Evolutionary conservation across 2,329 filamentous ascomycete genomes (phyloP).

Genomic region (Chaetomiaceae sp.): DNA sequence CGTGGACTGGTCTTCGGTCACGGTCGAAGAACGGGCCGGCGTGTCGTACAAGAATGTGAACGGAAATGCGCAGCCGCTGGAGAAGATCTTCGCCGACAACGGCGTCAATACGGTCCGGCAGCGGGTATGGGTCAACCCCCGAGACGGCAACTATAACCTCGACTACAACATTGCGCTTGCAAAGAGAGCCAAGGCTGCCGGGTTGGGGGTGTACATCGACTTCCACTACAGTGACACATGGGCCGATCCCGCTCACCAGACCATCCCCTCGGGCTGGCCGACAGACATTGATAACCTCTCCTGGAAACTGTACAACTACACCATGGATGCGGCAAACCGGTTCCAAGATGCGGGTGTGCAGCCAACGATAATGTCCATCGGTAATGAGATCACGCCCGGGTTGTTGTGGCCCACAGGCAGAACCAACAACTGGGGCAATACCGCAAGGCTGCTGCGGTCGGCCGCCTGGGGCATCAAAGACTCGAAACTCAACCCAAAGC

Average conservation of each 20-base stretch:
- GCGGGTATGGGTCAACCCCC: conserved; percentile 66
- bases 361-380: conserved; percentile 63
- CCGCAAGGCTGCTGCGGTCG: conserved; percentile 60
- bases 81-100: conserved; percentile 56
- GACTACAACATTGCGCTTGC: conserved; percentile 68
- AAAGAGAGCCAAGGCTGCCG: conserved; percentile 58
- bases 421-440: conserved; percentile 52
- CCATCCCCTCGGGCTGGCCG: conserved; percentile 61
- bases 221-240: conserved; percentile 37
- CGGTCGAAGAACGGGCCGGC: conserved; percentile 58
- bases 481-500: conserved; percentile 50
- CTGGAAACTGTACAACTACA: conserved; percentile 66
- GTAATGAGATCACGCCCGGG: conserved; percentile 67
- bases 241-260: conserved; percentile 64
- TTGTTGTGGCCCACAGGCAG: conserved; percentile 63
- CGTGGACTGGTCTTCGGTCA: conserved; percentile 66
- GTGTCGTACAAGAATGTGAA: conserved; percentile 55
- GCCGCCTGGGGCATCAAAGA: conserved; percentile 62
- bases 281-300: conserved; percentile 54
- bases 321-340: conserved; percentile 54
- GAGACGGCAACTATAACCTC: conserved; percentile 61
- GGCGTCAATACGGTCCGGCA: conserved; percentile 69
- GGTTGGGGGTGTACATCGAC: conserved; percentile 49
- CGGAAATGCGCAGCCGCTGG: conserved; percentile 52
- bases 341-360: conserved; percentile 54